These are phyloP conservation scores for Diaporthe batatas DNA, from an alignment of 2,329 filamentous ascomycete genomes.

Conservation along the genomic window DNA sequence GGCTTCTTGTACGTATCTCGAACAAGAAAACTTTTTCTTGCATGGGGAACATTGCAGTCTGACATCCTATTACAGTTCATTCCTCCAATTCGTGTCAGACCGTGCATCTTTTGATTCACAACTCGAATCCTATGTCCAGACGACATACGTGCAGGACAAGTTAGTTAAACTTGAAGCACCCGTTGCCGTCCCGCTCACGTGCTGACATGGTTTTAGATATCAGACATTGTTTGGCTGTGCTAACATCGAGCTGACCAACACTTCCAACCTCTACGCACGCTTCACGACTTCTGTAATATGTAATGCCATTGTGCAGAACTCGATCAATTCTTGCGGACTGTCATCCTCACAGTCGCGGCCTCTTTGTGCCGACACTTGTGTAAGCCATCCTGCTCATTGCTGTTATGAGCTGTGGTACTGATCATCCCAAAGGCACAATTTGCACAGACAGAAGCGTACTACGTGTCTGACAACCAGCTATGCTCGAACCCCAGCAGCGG, in stretches of 20 bases:
- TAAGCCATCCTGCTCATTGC: conserved; percentile 56
- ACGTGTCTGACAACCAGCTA: conserved; percentile 79
- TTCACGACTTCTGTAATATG: conserved; percentile 94
- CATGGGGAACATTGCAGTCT: conserved; percentile 6
- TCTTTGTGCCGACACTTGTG: conserved; percentile 91
- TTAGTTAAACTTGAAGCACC: conserved; percentile 60
- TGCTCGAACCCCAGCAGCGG: conserved; percentile 77
- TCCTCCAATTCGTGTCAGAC: conserved; percentile 85
- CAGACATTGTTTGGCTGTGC: conserved; percentile 84
- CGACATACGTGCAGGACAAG: conserved; percentile 82
- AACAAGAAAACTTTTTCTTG: no score
- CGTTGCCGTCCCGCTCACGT: conserved; percentile 35
- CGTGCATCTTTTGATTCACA: conserved; percentile 81
- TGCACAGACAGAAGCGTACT: conserved; percentile 88
- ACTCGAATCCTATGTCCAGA: conserved; percentile 79
- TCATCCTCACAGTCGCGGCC: conserved; percentile 75
- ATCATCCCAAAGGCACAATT: conserved; percentile 74
- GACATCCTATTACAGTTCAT: conserved; percentile 75
- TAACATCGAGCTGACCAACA: conserved; percentile 81
- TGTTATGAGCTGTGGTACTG: conserved; percentile 45
- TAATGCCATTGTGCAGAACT: conserved; percentile 94
- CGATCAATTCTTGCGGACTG: conserved; percentile 76
- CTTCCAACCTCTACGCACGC: conserved; percentile 87
- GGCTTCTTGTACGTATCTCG: conserved; percentile 66
- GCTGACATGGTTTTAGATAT: conserved; percentile 71